Evolutionary conservation across 1,139 yeast genomes (phyloP), one percentile per base, ranked within the genome.

Genomic region (Blastobotrys ciferrii): DNA sequence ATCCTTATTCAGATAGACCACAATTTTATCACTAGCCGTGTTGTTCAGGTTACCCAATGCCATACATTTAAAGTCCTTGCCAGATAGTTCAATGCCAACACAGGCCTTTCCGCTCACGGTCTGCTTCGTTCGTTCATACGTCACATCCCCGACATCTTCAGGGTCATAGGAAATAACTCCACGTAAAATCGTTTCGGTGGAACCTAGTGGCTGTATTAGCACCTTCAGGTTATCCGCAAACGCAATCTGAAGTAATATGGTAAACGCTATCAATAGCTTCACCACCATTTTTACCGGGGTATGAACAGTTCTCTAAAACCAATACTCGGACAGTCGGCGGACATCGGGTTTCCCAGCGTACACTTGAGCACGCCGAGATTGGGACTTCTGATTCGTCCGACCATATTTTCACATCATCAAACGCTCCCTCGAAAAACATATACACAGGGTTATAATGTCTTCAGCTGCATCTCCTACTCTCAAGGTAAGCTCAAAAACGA

Each of bases 401-500:
- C 17, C 9, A 23, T 23, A 17, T 42, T 38, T 31, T 25, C 35
- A 32, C 32, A 38, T 30, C 36, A 32, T 30, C 42, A 41, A 28
- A 18, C 25, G 11, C 32, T 25, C 45, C 13, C 42, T 25, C 19
- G n/a, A 14, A 42, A 13, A 30, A 15, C 23, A 38, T 33, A 20
- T 36, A 30, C 19, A 23, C 35, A 47, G 41, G 45, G 46, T 50
- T 7, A 36, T 36, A 36, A 36, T 36, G 40, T 53, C 28, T 23
- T 52, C 57, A 47, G 48, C 56, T 40, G 57, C 58, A 47, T 58
- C 61, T 49, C 58, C 63, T 42, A 57, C 63, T 42, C 57, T 62
- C 38, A 61, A 61, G 53, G 65, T 62, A 52, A 42, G 64, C 55
- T 5, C 14, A 13, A 20, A 15, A 15, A 20, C 4, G 9, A 6